These are phyloP conservation scores for Acacia concinna DNA, from an alignment of 331 rosid species.

Conservation along the genomic window DNA sequence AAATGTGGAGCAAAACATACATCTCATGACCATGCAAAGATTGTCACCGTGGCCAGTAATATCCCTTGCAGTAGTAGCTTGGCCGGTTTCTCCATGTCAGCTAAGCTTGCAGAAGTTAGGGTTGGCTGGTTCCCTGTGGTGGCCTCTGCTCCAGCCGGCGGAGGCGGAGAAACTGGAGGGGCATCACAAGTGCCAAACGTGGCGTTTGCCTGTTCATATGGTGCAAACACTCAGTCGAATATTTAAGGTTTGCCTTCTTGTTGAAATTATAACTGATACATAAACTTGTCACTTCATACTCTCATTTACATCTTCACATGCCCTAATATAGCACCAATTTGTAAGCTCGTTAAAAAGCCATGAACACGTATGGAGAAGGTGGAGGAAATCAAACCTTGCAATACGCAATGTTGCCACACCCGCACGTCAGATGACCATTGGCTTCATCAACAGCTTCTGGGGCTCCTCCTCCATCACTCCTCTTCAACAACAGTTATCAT, in stretches of 20 bases:
- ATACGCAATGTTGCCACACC: slow-evolving; percentile 81
- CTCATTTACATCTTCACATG: background rate
- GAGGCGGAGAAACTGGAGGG: slow-evolving; percentile 87
- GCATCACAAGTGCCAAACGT: slow-evolving; percentile 72
- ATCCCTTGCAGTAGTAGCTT: slow-evolving; percentile 44
- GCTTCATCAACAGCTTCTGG: slow-evolving; percentile 87
- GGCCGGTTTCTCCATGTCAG: slow-evolving; percentile 36
- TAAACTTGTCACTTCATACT: background rate
- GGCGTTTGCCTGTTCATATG: slow-evolving; percentile 54
- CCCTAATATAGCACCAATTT: background rate
- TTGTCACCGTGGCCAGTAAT: slow-evolving; percentile 37
- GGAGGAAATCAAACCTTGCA: slow-evolving; percentile 73
- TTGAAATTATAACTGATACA: background rate
- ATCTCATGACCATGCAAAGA: slow-evolving; percentile 42
- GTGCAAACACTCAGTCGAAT: slow-evolving; percentile 8
- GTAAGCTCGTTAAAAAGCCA: background rate
- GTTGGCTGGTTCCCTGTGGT: slow-evolving; percentile 6
- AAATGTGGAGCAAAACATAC: slow-evolving; percentile 24
- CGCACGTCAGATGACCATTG: slow-evolving; percentile 89
- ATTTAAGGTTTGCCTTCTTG: background rate
- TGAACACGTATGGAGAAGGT: background rate
- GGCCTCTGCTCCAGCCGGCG: slow-evolving; percentile 56
- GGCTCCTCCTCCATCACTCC: slow-evolving; percentile 94
- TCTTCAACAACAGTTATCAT: slow-evolving; percentile 50
- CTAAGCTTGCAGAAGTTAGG: slow-evolving; percentile 26